These are phyloP conservation scores for Kazachstania taianensis DNA, from an alignment of 805 yeast species.

Conservation along the genomic window DNA sequence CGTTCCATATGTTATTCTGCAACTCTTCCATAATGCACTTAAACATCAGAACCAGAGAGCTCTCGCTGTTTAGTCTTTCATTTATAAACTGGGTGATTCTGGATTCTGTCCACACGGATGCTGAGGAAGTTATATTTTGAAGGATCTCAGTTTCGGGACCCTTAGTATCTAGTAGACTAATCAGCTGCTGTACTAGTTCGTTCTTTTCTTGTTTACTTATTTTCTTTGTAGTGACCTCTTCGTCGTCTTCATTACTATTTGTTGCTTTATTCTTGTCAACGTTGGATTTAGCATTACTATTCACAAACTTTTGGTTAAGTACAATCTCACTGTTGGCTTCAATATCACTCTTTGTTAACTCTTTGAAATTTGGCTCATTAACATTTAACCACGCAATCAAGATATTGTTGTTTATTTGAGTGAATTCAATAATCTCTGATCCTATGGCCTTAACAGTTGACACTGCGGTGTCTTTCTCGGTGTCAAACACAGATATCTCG, in stretches of 20 bases:
- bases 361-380: conserved; percentile 32
- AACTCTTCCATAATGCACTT: conserved; percentile 38
- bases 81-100: conserved; percentile 25
- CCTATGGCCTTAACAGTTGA: conserved; percentile 23
- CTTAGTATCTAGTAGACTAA: conserved; percentile 23
- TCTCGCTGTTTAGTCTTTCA: conserved; percentile 32
- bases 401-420: conserved; percentile 7
- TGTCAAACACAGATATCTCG: conserved; percentile 19
- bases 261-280: conserved; percentile 23
- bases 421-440: conserved; percentile 22
- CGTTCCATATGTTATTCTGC: conserved; percentile 28
- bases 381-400: conserved; percentile 32
- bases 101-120: conserved; percentile 19
- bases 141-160: conserved; percentile 20
- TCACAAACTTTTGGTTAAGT: conserved; percentile 15
- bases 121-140: conserved; percentile 11
- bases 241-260: conserved; percentile 24
- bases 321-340: conserved; percentile 18
- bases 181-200: conserved; percentile 20
- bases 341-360: conserved; percentile 17
- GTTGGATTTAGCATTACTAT: background rate
- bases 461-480: conserved; percentile 27
- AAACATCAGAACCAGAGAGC: conserved; percentile 35
- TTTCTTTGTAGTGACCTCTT: conserved; percentile 17
- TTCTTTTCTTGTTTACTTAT: conserved; percentile 19